Conservation (phyloP, 2,329 filamentous ascomycete genomes). For the Talaromyces verruculosus region DNA sequence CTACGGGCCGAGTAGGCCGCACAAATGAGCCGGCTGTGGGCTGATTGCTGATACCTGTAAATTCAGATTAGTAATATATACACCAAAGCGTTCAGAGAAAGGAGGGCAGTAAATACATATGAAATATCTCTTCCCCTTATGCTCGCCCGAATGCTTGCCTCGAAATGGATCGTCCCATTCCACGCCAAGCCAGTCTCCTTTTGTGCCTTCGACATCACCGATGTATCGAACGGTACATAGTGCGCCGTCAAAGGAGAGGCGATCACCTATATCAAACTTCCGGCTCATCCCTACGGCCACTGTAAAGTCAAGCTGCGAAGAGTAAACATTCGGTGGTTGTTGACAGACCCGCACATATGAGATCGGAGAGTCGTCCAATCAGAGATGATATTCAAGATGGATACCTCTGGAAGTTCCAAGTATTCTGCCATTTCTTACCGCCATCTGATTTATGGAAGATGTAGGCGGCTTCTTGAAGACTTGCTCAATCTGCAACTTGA, state of each 20-base stretch:
- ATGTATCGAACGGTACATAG: slow-evolving; percentile 83
- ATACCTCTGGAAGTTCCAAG: background rate
- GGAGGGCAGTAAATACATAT: slow-evolving; percentile 60
- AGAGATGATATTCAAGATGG: background rate
- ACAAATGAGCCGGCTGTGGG: slow-evolving; percentile 82
- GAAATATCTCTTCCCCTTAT: slow-evolving; percentile 79
- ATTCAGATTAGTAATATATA: background rate
- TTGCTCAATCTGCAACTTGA: background rate
- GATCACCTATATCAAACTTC: slow-evolving; percentile 62
- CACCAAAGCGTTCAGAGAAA: background rate
- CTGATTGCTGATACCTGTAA: slow-evolving; percentile 58
- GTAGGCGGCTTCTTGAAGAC: background rate
- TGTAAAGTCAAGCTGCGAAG: background rate
- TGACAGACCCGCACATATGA: slow-evolving; percentile 5
- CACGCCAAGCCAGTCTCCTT: slow-evolving; percentile 83
- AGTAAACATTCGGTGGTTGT: background rate
- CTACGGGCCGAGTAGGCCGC: slow-evolving; percentile 69
- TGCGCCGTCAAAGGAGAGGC: slow-evolving; percentile 74
- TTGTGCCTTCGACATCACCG: slow-evolving; percentile 72
- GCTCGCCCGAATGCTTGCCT: slow-evolving; percentile 87
- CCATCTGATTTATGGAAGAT: slow-evolving; percentile 4
- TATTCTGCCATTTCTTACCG: slow-evolving; percentile 21
- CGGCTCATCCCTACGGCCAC: slow-evolving; percentile 30
- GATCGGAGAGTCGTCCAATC: slow-evolving; percentile 15
- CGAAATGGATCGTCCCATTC: slow-evolving; percentile 90